Base-by-base conservation (phyloP, 495 filamentous ascomycete species). In the Diplogelasinospora grovesii region DNA sequence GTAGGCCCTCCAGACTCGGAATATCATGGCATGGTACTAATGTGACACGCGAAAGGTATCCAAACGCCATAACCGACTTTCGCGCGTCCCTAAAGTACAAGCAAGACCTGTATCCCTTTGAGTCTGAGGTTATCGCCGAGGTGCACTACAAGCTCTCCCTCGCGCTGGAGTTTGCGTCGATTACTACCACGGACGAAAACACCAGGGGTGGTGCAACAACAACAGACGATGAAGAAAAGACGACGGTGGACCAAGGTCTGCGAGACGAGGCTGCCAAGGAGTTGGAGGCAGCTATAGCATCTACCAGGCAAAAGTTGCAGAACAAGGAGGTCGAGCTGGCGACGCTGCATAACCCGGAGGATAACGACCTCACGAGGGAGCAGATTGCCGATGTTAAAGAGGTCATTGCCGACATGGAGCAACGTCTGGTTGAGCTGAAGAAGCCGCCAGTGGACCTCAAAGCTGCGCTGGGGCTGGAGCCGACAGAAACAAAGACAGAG, bases 141-240 rank as follows among this genome's bases (percentile, higher is more conserved):
- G 90, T 86, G 25, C 86, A 97, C 60, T 97, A 81, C 68, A 96
- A 95, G 60, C 78, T 97, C 30, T 95, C 93, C 2, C 79, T 99
- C 28, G 93, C 92, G 1, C 77, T 97, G 14, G 92, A 99, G 60
- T 97, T 97, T 48, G 82, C 84, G 9, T 86, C 86, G 0, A 75
- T 87, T n/a, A 85, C 75, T 22, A 74, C 76, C 24, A 70, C 74
- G 22, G 60, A 64, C 18, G 60, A 49, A 10, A 54, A 64, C 14
- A 45, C 50, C 7, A 50, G 56, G 19, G 27, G 22, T 8, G 49
- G 71, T 19, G 41, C 50, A 8, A 53, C 46, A 21, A 46, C 50
- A 3, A 52, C 48, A 7, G 49, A 59, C 23, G 53, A 61, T 15
- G 68, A 66, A 5, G 22, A 8, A 2, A 9, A 1, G 5, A 22